Evolutionary conservation across 164 flowering plant species (phyloP).

Genomic region (Santalum album): DNA sequence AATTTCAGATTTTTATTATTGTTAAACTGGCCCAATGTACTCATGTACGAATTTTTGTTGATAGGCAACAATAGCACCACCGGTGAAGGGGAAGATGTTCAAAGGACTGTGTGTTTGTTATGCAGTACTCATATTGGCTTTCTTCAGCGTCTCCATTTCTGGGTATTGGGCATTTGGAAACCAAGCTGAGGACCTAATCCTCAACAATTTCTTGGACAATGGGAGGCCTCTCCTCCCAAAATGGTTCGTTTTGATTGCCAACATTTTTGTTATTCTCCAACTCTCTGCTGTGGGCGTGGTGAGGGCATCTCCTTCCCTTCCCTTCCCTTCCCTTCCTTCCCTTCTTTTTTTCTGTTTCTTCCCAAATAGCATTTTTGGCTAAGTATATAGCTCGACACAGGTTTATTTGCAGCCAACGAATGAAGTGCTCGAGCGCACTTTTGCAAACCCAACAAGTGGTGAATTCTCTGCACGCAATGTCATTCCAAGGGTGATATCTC

Average conservation of each 20-base stretch:
- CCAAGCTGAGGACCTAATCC: slow-evolving; percentile 35
- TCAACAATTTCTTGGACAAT: slow-evolving; percentile 45
- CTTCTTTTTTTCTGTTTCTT: neutral
- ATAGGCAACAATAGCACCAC: slow-evolving; percentile 86
- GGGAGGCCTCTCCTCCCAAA: slow-evolving; percentile 51
- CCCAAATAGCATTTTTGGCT: neutral
- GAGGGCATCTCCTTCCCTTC: slow-evolving; percentile 8
- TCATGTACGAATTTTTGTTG: neutral
- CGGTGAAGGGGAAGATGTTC: slow-evolving; percentile 90
- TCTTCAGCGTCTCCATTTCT: slow-evolving; percentile 75
- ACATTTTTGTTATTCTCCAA: slow-evolving; percentile 53
- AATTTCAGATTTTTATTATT: no score
- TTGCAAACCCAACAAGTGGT: slow-evolving; percentile 40
- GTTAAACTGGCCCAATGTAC: no score
- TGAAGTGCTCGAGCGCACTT: slow-evolving; percentile 49
- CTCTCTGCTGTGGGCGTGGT: slow-evolving; percentile 71
- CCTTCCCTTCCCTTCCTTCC: neutral
- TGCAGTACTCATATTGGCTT: slow-evolving; percentile 42
- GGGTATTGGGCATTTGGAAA: slow-evolving; percentile 98
- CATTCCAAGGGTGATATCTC: slow-evolving; percentile 43
- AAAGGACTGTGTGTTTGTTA: slow-evolving; percentile 79
- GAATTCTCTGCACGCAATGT: slow-evolving; percentile 62
- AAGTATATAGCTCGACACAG: slow-evolving; percentile 23
- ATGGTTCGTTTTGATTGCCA: slow-evolving; percentile 60
- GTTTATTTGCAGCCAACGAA: slow-evolving; percentile 83